A percentile compares a stretch with the other conserved stretches of the same genome.
phyloP scores from a whole-genome alignment of 495 filamentous ascomycete species.

The Letharia columbiana region DNA sequence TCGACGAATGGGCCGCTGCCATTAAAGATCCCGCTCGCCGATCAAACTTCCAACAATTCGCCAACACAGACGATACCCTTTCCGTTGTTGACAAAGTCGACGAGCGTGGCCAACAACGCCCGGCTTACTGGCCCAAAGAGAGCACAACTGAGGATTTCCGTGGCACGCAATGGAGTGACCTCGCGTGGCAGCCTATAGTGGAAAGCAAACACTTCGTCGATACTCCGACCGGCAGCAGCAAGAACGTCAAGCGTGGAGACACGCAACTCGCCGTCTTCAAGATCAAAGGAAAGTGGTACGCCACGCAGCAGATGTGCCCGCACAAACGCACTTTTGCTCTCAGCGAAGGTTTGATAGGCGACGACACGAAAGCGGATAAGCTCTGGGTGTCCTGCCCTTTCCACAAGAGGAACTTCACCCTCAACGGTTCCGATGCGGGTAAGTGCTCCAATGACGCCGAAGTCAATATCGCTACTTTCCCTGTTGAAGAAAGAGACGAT shows the following conservation, averaged over 20 bases:
- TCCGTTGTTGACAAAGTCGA: constrained; percentile 62
- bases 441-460: constrained; percentile 67
- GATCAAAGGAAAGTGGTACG: constrained; percentile 72
- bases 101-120: constrained; percentile 69
- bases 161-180: constrained; percentile 58
- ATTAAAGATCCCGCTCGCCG: constrained; percentile 60
- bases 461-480: constrained; percentile 81
- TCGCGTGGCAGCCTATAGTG: constrained; percentile 78
- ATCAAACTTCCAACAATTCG: constrained; percentile 76
- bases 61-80: constrained; percentile 68
- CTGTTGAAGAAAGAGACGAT: constrained; percentile 66
- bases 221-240: constrained; percentile 57
- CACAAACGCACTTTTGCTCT: constrained; percentile 91
- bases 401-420: constrained; percentile 88
- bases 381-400: constrained; percentile 85
- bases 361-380: constrained; percentile 46
- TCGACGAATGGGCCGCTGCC: constrained; percentile 92
- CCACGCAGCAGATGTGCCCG: constrained; percentile 97
- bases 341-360: constrained; percentile 80
- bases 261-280: constrained; percentile 91
- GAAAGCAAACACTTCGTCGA: constrained; percentile 66
- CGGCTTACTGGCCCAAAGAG: constrained; percentile 76
- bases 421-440: constrained; percentile 59
- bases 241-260: constrained; percentile 77
- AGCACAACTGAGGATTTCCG: constrained; percentile 66